Conservation (phyloP, 1,139 yeast genomes). For the Protomyces arabidopsidicola region DNA sequence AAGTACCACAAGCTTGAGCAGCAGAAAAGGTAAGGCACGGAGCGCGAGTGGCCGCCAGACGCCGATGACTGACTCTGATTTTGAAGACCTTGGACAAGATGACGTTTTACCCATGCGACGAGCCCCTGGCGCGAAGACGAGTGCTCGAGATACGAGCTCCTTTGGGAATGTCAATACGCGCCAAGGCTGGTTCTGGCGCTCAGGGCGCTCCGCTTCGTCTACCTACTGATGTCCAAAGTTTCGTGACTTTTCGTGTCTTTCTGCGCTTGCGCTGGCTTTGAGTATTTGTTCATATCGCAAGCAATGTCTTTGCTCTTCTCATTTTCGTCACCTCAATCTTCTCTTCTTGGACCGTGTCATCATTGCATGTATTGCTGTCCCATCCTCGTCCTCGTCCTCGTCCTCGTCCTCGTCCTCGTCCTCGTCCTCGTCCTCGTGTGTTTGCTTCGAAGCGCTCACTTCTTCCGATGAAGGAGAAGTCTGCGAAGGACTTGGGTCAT, state of each 20-base stretch:
- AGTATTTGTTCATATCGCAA: too few relatives aligned
- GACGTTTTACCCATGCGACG: not conserved
- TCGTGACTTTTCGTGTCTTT: not conserved
- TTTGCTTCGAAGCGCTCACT: not conserved
- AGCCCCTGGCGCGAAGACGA: not conserved
- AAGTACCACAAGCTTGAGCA: not conserved
- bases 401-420: not conserved
- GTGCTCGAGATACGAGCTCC: not conserved
- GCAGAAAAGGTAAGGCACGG: not conserved
- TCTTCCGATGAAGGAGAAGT: too few relatives aligned
- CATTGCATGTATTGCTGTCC: not conserved
- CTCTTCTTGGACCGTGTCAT: not conserved
- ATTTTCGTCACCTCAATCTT: not conserved
- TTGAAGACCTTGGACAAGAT: constrained; percentile 13
- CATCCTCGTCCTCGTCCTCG: not conserved
- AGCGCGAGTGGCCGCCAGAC: constrained; percentile 5
- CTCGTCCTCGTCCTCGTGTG: not conserved
- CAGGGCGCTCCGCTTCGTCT: not conserved
- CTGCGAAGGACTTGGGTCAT: not conserved
- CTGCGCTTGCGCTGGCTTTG: not conserved
- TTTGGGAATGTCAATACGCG: not conserved
- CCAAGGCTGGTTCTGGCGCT: not conserved
- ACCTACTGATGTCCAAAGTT: not conserved
- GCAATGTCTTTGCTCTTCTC: not conserved
- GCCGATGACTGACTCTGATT: constrained; percentile 17